Evolutionary conservation across 176 grass and related monocot species (phyloP).

Genomic region (Eragrostis nindensis): DNA sequence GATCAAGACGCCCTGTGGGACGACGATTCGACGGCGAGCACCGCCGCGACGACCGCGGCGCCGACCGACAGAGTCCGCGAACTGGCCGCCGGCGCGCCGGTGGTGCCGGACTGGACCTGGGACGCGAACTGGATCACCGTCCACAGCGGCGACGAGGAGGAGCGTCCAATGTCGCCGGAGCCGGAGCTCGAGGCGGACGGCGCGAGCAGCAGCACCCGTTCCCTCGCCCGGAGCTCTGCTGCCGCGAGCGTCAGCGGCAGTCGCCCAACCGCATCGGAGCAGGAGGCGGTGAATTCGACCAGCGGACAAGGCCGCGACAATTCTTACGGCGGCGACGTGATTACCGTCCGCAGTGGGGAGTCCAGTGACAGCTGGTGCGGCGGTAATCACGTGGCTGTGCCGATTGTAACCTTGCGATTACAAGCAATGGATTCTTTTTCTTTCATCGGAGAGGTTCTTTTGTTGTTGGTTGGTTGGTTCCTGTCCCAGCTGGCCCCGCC

Average conservation of each 20-base stretch:
- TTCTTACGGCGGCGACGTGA: neutral
- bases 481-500: conserved; percentile 2
- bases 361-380: neutral
- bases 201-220: neutral
- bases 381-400: conserved; percentile 15
- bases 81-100: conserved; percentile 9
- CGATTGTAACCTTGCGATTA: conserved; percentile 16
- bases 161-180: neutral
- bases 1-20: conserved; percentile 42
- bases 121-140: conserved; percentile 47
- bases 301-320: no score
- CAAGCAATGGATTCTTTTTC: conserved; percentile 32
- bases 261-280: neutral
- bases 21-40: conserved; percentile 3
- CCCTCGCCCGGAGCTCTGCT: neutral
- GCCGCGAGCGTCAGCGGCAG: neutral
- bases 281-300: neutral
- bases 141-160: neutral
- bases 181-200: neutral
- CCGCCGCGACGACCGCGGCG: neutral
- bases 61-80: conserved; percentile 14
- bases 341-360: conserved; percentile 15
- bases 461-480: no score
- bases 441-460: neutral
- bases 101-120: conserved; percentile 41